These are phyloP conservation scores for Fusarium sp. DNA, from an alignment of 2,329 filamentous ascomycete species.

Conservation along the genomic window DNA sequence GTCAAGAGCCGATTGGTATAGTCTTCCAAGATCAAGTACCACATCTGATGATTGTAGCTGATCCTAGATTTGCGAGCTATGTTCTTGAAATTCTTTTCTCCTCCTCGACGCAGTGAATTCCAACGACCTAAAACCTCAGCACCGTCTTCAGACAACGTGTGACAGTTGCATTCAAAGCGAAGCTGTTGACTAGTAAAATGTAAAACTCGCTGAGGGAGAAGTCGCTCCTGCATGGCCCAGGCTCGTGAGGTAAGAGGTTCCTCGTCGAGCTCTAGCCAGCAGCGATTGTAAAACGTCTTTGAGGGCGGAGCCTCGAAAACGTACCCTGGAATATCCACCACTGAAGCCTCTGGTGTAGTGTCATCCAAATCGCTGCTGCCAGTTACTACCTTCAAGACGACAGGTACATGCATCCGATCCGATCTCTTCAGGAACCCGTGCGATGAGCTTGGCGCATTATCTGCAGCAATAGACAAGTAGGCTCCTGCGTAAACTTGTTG, in stretches of 20 bases:
- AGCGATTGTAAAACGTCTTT: neutral
- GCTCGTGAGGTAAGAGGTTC: slow-evolving; percentile 23
- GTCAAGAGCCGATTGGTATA: neutral
- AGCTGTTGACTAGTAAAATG: slow-evolving; percentile 24
- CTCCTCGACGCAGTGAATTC: slow-evolving; percentile 6
- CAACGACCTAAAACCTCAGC: slow-evolving; percentile 3
- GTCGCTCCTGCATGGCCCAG: slow-evolving; percentile 27
- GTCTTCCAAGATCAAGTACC: neutral
- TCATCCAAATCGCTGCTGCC: no score
- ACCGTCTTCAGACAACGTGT: slow-evolving; percentile 24
- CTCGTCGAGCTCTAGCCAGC: neutral
- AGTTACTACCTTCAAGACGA: neutral
- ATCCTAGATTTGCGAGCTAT: slow-evolving; percentile 1
- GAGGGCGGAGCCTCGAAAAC: neutral
- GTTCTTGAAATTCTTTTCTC: neutral
- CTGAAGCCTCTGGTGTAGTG: no score
- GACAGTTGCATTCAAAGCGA: slow-evolving; percentile 27
- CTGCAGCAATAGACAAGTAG: slow-evolving; percentile 14
- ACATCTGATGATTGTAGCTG: neutral
- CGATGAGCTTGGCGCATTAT: neutral
- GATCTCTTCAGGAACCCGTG: slow-evolving; percentile 1
- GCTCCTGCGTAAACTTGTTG: slow-evolving; percentile 25
- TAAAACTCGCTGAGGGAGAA: slow-evolving; percentile 11
- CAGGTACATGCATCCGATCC: neutral
- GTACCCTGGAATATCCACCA: neutral